phyloP scores from a whole-genome alignment of 352 stramenopile genomes.

The Paralagenidium karlingii region DNA sequence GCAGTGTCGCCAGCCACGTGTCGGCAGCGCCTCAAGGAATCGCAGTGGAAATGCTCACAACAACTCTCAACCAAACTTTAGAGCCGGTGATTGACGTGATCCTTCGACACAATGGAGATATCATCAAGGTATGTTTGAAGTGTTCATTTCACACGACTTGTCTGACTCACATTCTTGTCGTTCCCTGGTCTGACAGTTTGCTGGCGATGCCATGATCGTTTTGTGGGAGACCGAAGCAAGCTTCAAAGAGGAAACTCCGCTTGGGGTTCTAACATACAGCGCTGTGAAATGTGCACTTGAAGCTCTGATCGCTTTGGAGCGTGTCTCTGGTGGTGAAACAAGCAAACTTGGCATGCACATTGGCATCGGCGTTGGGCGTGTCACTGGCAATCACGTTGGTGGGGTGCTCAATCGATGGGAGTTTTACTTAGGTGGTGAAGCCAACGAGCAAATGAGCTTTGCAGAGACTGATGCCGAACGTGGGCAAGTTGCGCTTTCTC shows the following conservation, averaged over 20 bases:
- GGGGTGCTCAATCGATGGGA: conserved; percentile 77
- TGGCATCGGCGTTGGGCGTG: conserved; percentile 59
- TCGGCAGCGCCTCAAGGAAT: conserved; percentile 31
- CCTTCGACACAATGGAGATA: conserved; percentile 52
- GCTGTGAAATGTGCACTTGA: conserved; percentile 45
- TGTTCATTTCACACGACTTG: too few species aligned
- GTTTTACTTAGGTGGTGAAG: conserved; percentile 74
- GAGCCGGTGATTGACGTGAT: conserved; percentile 72
- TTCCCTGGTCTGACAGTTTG: conserved; percentile 17
- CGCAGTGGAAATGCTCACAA: conserved; percentile 58
- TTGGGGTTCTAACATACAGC: conserved; percentile 37
- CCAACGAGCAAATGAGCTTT: conserved; percentile 68
- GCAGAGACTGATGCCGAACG: conserved; percentile 54
- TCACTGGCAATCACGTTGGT: conserved; percentile 72
- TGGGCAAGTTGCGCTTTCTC: conserved; percentile 60
- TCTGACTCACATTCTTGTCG: too few species aligned
- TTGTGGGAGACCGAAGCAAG: conserved; percentile 66
- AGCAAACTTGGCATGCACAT: conserved; percentile 66
- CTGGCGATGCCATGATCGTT: conserved; percentile 65
- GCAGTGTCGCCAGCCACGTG: too few species aligned
- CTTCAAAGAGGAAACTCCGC: conserved; percentile 12
- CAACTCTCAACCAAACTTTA: conserved; percentile 65
- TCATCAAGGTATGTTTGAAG: conserved; percentile 37
- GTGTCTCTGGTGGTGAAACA: conserved; percentile 8
- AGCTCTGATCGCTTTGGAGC: conserved; percentile 26